Percentiles rank a stretch among this genome's conserved stretches.
Evolutionary conservation across 2,329 filamentous ascomycete genomes (phyloP).

Genomic region (Penicillium rolfsii): DNA sequence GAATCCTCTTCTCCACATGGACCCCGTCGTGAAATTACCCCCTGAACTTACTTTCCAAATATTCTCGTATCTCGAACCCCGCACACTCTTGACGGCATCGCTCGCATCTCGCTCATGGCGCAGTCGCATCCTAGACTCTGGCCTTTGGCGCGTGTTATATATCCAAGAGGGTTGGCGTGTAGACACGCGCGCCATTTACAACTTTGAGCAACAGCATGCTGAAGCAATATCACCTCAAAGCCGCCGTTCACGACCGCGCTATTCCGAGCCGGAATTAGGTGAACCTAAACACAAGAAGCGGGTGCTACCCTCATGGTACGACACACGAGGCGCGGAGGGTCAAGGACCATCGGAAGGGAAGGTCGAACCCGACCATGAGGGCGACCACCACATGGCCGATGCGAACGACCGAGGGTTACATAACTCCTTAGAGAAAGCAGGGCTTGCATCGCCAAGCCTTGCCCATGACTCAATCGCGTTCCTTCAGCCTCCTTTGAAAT

Average conservation of each 20-base stretch:
- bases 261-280: conserved; percentile 53
- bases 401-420: conserved; percentile 31
- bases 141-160: conserved; percentile 85
- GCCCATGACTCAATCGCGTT: conserved; percentile 16
- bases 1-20: conserved; percentile 84
- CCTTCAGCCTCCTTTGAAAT: conserved; percentile 31
- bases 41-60: conserved; percentile 90
- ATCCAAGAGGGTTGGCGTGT: conserved; percentile 83
- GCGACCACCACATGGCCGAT: conserved; percentile 51
- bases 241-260: conserved; percentile 52
- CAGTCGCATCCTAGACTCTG: conserved; percentile 75
- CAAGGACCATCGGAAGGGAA: conserved; percentile 2
- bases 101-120: conserved; percentile 82
- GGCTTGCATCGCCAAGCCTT: conserved; percentile 14
- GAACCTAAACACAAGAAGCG: conserved; percentile 59
- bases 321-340: conserved; percentile 40
- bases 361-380: conserved; percentile 39
- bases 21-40: conserved; percentile 83
- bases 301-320: conserved; percentile 49
- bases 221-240: conserved; percentile 41
- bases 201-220: conserved; percentile 63
- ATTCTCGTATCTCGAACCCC: conserved; percentile 79
- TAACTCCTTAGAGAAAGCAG: conserved; percentile 19
- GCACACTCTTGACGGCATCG: conserved; percentile 78
- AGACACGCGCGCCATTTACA: conserved; percentile 65